Base-by-base conservation (phyloP, 345 rosid species). In the Arabis alpina region DNA sequence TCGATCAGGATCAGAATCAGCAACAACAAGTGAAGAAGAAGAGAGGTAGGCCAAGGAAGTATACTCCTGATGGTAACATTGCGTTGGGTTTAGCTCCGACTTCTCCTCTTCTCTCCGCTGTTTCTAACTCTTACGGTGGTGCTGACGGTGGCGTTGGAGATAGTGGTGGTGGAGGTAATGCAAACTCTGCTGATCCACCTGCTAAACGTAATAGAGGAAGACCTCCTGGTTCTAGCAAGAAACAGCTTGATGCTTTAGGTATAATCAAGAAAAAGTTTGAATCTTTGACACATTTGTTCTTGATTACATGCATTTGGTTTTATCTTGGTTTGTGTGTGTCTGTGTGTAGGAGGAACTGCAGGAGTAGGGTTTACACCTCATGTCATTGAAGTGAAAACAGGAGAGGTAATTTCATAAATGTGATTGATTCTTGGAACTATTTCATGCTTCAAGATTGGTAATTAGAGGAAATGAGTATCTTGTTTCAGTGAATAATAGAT, bases 201-300 rank as follows among this genome's bases (percentile, higher is more conserved):
- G 48, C 59, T 52, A 85, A 87, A 85, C 92, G 91, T 55, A 69
- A 79, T 43, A 81, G 93, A 76, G 98, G 98, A 34, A 84, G 98
- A 71, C 98, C 98, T 24, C 97, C 83, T 56, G 97, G 98, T 34
- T 88, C 97, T n/a, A 65, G 72, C 74, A 93, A 83, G 76, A 88
- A 87, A 76, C 87, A 71, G 51, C 58, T 76, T 57, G 78, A 83
- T 52, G 84, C 88, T 52, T 60, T 85, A 49, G 98, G 97, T 92
- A 58, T 8, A 1, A n/a, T 40, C 1, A 9, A n/a, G 4, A 0
- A 2, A 60, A 30, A 51, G 45, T 41, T 72, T 63, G 15, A 28
- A 64, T 64, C 23, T 70, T 55, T 40, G 3, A 30, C 49, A 19
- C 16, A 7, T 44, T 50, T 45, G 5, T 15, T 66, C 30, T 12